These are phyloP conservation scores for Sclerotinia nivalis DNA, from an alignment of 2,329 filamentous ascomycete species.

Conservation along the genomic window DNA sequence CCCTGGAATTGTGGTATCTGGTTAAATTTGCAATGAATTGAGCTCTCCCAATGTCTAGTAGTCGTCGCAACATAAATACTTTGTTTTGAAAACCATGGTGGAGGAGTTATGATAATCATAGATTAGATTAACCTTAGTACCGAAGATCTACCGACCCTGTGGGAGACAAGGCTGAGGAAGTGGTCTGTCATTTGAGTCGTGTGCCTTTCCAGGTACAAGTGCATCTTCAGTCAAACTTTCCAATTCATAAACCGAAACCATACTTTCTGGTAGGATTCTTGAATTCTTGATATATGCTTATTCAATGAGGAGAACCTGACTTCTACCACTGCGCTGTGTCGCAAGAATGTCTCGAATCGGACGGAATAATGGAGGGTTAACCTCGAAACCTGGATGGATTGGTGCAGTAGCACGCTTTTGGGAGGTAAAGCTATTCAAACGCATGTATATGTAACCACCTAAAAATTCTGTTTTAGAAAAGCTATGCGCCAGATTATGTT, in stretches of 20 bases:
- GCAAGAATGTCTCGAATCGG: conserved; percentile 23
- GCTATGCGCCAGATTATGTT: conserved; percentile 86
- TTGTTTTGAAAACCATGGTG: not conserved
- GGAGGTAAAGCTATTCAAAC: conserved; percentile 32
- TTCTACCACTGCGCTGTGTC: conserved; percentile 19
- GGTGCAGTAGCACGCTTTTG: conserved; percentile 41
- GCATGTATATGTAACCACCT: conserved; percentile 7
- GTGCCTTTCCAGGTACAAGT: conserved; percentile 5
- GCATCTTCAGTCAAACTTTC: not conserved
- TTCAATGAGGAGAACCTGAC: conserved; percentile 24
- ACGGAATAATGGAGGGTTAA: conserved; percentile 29
- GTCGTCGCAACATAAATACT: not conserved
- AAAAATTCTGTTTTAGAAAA: conserved; percentile 54
- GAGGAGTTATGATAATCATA: not conserved
- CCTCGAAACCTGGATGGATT: conserved; percentile 35
- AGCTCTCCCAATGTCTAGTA: not conserved
- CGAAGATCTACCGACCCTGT: conserved; percentile 4
- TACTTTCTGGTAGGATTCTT: not conserved
- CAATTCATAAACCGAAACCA: not conserved
- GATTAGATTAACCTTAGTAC: not conserved
- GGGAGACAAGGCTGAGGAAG: conserved; percentile 17
- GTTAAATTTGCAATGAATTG: not conserved
- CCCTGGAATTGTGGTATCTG: too few relatives aligned
- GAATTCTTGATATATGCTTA: not conserved
- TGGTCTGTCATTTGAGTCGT: not conserved